phyloP scores from a whole-genome alignment of 164 flowering plant species.

The Magnolia sinica region DNA sequence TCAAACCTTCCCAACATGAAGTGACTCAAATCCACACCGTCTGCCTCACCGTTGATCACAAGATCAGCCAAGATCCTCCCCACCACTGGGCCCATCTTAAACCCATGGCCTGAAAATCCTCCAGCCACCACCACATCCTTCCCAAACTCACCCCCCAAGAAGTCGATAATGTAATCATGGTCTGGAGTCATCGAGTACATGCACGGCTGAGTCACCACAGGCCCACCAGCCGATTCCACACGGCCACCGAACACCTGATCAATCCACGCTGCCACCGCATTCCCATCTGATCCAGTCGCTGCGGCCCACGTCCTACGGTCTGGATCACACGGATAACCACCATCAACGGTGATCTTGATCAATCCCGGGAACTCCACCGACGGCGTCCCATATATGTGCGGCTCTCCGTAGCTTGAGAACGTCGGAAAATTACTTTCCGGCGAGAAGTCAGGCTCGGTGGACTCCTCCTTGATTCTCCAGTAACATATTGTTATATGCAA shows the following conservation, averaged over 20 bases:
- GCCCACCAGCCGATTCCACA: constrained; percentile 35
- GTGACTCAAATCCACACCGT: constrained; percentile 55
- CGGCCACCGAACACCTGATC: constrained; percentile 35
- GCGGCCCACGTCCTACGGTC: constrained; percentile 62
- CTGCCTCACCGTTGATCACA: constrained; percentile 44
- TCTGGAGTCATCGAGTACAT: constrained; percentile 95
- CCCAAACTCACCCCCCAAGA: constrained; percentile 76
- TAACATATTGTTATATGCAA: constrained; percentile 70
- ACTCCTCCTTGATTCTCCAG: constrained; percentile 69
- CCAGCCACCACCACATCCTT: constrained; percentile 78
- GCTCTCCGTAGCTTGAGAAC: constrained; percentile 67
- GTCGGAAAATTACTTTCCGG: constrained; percentile 61
- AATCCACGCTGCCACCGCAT: constrained; percentile 42
- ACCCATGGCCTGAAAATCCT: constrained; percentile 98
- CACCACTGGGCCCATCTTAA: constrained; percentile 86
- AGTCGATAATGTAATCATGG: constrained; percentile 84
- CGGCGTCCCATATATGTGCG: constrained; percentile 78
- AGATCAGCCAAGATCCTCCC: constrained; percentile 74
- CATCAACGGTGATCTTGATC: constrained; percentile 70
- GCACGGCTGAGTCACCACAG: constrained; percentile 58
- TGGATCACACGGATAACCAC: constrained; percentile 69
- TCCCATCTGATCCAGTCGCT: constrained; percentile 6
- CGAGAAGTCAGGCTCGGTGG: constrained; percentile 30
- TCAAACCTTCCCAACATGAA: constrained; percentile 66
- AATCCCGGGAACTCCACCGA: constrained; percentile 78